Conservation (phyloP, 2,329 filamentous ascomycete species). For the Aspergillus amoenus region DNA sequence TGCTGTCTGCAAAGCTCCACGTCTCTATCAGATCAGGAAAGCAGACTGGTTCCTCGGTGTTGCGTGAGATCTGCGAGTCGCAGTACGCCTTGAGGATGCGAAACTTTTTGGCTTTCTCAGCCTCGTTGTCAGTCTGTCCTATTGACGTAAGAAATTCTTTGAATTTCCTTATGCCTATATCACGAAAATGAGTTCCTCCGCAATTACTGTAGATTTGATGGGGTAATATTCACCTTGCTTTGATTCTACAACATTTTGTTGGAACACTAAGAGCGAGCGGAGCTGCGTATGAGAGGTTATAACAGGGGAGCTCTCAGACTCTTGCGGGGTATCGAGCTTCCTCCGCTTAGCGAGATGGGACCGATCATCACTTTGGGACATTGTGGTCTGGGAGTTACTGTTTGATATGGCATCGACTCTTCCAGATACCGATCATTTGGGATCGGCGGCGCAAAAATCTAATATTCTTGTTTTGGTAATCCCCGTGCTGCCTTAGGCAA, state of each 20-base stretch:
- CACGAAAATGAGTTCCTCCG: background rate
- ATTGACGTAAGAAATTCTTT: conserved; percentile 46
- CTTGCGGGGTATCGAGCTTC: conserved; percentile 33
- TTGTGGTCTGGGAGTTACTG: conserved; percentile 21
- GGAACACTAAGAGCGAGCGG: conserved; percentile 66
- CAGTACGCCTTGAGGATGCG: conserved; percentile 48
- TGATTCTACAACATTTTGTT: conserved; percentile 62
- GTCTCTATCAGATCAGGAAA: conserved; percentile 80
- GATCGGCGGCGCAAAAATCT: conserved; percentile 11
- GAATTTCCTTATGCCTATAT: conserved; percentile 43
- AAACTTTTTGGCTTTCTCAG: conserved; percentile 40
- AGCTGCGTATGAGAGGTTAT: conserved; percentile 62
- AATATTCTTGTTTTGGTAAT: background rate
- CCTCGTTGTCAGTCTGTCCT: conserved; percentile 33
- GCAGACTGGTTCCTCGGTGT: conserved; percentile 59
- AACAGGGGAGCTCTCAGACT: conserved; percentile 16
- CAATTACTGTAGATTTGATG: background rate
- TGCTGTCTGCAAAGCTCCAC: conserved; percentile 79
- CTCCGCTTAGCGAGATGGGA: conserved; percentile 39
- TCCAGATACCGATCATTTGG: conserved; percentile 3
- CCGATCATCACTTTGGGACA: conserved; percentile 36
- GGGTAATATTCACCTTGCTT: conserved; percentile 60
- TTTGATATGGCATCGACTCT: background rate
- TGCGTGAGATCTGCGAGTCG: conserved; percentile 54
- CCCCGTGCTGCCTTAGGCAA: background rate